These are phyloP conservation scores for Prunus mongolica DNA, from an alignment of 306 rosid species.

Conservation along the genomic window DNA sequence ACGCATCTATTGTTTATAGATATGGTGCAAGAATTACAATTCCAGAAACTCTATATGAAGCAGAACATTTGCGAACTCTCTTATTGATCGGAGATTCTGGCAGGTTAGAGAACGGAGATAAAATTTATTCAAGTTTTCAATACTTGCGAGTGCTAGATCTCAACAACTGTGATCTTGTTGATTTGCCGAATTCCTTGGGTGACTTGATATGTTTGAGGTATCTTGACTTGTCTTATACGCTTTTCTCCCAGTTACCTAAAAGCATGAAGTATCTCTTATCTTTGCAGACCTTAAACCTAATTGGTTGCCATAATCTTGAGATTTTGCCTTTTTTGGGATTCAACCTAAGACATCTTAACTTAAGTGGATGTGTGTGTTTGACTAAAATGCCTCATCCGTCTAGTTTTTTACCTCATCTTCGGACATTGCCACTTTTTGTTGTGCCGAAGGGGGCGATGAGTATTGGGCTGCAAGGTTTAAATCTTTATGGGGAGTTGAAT, in stretches of 20 bases:
- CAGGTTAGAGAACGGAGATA: background rate
- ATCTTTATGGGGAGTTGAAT: background rate
- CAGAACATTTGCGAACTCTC: no score
- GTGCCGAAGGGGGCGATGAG: background rate
- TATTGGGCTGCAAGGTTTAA: no score
- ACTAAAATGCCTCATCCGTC: no score
- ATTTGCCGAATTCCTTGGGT: background rate
- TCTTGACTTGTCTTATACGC: background rate
- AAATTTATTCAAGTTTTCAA: background rate
- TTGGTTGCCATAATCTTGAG: fast-evolving
- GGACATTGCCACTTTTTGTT: background rate
- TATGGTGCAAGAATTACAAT: background rate
- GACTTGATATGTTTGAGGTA: conserved; percentile 3
- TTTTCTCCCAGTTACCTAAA: background rate
- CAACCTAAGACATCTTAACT: background rate
- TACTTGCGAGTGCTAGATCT: conserved; percentile 1
- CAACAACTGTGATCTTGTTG: background rate
- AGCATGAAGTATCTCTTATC: background rate
- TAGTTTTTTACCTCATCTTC: background rate
- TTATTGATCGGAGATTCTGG: no score
- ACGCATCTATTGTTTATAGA: background rate
- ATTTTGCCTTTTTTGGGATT: background rate
- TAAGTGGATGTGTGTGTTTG: background rate
- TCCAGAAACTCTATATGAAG: no score
- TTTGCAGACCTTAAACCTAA: conserved; percentile 19